These are phyloP conservation scores for Suillus discolor DNA, from an alignment of 768 basidiomycete species.

Conservation along the genomic window DNA sequence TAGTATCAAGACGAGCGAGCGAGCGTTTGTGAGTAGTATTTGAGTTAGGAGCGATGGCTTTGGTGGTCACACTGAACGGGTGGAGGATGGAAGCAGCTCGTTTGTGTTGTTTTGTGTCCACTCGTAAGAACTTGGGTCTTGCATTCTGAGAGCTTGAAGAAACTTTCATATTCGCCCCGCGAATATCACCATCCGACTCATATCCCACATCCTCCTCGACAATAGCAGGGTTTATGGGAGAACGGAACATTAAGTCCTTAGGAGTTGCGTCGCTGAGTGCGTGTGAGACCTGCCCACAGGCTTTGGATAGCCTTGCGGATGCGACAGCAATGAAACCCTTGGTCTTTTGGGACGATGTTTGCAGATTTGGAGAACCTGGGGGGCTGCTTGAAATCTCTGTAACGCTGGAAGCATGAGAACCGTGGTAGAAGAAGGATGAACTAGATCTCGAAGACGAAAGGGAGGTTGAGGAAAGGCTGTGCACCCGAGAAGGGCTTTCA, in stretches of 20 bases:
- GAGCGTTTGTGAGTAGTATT: constrained; percentile 2
- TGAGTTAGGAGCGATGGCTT: not conserved
- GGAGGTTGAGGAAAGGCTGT: not conserved
- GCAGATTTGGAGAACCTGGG: constrained; percentile 18
- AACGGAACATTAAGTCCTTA: constrained; percentile 4
- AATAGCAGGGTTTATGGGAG: not conserved
- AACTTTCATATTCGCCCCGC: not conserved
- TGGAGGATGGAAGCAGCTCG: constrained; percentile 27
- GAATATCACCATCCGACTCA: constrained; percentile 24
- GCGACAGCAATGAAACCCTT: constrained; percentile 16
- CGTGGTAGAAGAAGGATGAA: constrained; percentile 15
- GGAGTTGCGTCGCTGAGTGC: constrained; percentile 1
- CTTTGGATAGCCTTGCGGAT: constrained; percentile 16
- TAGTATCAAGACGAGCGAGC: not conserved
- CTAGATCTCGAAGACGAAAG: constrained; percentile 7
- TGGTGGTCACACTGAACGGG: not conserved
- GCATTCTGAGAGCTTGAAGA: not conserved
- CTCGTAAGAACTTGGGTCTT: constrained; percentile 23
- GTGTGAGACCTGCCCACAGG: constrained; percentile 2
- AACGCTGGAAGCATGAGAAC: constrained; percentile 19
- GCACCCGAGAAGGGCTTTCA: not conserved
- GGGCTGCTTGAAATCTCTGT: constrained; percentile 22
- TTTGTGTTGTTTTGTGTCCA: constrained; percentile 27
- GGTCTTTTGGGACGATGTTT: constrained; percentile 6
- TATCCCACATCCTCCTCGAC: constrained; percentile 26